Evolutionary conservation across 768 basidiomycete genomes (phyloP).

Genomic region (Leccinellum rugosiceps): DNA sequence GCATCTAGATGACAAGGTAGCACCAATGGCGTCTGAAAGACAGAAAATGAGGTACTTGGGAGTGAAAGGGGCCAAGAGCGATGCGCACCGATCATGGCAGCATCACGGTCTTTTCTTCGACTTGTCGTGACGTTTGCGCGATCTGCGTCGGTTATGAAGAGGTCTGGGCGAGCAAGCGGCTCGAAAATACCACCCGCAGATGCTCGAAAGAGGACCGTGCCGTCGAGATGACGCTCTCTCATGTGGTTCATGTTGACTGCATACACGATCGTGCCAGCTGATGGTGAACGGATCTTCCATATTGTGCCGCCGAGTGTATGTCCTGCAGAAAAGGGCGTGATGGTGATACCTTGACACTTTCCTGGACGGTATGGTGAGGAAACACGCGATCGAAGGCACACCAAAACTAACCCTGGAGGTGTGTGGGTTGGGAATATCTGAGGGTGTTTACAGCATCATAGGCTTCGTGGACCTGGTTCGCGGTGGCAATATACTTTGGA

Average conservation of each 20-base stretch:
- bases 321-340: conserved; percentile 93
- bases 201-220: conserved; percentile 79
- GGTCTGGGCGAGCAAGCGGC: conserved; percentile 82
- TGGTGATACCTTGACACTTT: conserved; percentile 88
- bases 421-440: conserved; percentile 93
- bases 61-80: neutral
- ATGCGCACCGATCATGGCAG: conserved; percentile 73
- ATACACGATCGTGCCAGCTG: conserved; percentile 92
- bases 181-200: conserved; percentile 80
- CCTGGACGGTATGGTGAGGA: conserved; percentile 41
- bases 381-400: conserved; percentile 1
- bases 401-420: conserved; percentile 73
- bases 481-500: conserved; percentile 66
- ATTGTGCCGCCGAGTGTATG: conserved; percentile 96
- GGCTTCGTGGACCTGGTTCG: conserved; percentile 85
- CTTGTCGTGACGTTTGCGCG: conserved; percentile 79
- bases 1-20: conserved; percentile 74
- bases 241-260: conserved; percentile 96
- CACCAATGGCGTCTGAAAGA: conserved; percentile 76
- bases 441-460: conserved; percentile 91
- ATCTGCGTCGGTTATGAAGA: conserved; percentile 92
- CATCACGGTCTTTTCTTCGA: conserved; percentile 86
- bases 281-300: conserved; percentile 98
- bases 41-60: neutral
- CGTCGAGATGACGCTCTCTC: conserved; percentile 92